These are phyloP conservation scores for Gonapodya sp. DNA, from an alignment of 192 early-diverging fungal species.

Conservation along the genomic window DNA sequence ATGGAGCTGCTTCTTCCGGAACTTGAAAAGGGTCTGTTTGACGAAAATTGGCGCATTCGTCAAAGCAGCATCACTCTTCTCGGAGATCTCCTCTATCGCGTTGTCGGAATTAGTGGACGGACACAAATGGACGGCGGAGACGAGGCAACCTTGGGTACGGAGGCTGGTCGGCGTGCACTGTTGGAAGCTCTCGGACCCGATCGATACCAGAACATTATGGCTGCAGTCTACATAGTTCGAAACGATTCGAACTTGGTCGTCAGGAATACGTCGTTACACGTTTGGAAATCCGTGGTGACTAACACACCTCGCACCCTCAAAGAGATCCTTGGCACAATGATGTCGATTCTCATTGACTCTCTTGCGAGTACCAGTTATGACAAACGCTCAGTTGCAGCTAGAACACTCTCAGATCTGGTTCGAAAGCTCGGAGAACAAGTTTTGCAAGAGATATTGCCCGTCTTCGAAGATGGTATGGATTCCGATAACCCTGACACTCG, in stretches of 20 bases:
- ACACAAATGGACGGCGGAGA: conserved; percentile 33
- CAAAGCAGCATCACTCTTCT: conserved; percentile 88
- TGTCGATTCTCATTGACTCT: conserved; percentile 78
- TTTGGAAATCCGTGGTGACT: conserved; percentile 92
- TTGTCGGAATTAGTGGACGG: conserved; percentile 73
- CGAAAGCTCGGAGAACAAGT: conserved; percentile 88
- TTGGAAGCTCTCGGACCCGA: conserved; percentile 74
- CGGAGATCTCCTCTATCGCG: conserved; percentile 86
- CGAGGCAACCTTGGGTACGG: conserved; percentile 50
- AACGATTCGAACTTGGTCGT: conserved; percentile 45
- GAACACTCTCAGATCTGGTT: conserved; percentile 89
- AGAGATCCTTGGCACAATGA: conserved; percentile 84
- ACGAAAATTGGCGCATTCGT: conserved; percentile 94
- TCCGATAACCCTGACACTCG: conserved; percentile 56
- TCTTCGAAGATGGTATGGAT: conserved; percentile 74
- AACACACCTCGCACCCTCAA: conserved; percentile 96
- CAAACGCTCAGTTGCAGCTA: conserved; percentile 73
- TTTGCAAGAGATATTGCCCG: conserved; percentile 78
- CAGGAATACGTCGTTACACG: conserved; percentile 24
- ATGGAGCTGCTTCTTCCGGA: conserved; percentile 86
- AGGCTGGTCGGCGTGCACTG: conserved; percentile 58
- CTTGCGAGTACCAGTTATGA: conserved; percentile 68
- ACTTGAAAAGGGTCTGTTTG: conserved; percentile 77
- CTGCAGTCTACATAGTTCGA: conserved; percentile 87
- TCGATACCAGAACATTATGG: conserved; percentile 71